Conservation (phyloP, 176 grass and related monocot species). For the Hyparrhenia diplandra region DNA sequence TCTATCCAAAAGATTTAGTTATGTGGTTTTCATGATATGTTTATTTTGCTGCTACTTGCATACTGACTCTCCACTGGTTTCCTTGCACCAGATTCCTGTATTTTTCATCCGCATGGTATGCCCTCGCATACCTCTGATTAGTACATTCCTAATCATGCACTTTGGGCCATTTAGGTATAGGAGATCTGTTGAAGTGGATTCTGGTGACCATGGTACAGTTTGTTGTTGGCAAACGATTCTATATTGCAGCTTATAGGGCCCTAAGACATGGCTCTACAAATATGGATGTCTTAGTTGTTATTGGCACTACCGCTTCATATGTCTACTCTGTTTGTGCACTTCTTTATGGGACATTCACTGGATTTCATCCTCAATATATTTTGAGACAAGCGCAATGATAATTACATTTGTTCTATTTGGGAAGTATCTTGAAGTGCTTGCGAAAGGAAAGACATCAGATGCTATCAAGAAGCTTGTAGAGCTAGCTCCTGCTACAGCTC, state of each 20-base stretch:
- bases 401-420: slow-evolving; percentile 86
- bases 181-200: slow-evolving; percentile 76
- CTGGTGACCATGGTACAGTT: slow-evolving; percentile 83
- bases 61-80: slow-evolving; percentile 38
- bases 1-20: slow-evolving; percentile 25
- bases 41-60: background rate
- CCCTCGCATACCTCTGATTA: slow-evolving; percentile 58
- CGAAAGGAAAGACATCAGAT: slow-evolving; percentile 83
- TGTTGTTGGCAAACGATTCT: slow-evolving; percentile 81
- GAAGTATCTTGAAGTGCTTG: slow-evolving; percentile 76
- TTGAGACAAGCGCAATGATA: slow-evolving; percentile 90
- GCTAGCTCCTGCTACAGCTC: slow-evolving; percentile 67
- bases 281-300: slow-evolving; percentile 85
- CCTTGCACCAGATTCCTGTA: slow-evolving; percentile 70
- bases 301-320: slow-evolving; percentile 77
- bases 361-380: slow-evolving; percentile 61
- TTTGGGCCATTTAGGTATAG: slow-evolving; percentile 64
- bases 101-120: slow-evolving; percentile 90
- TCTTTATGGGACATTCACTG: slow-evolving; percentile 58
- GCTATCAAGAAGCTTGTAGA: slow-evolving; percentile 88
- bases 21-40: background rate
- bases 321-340: slow-evolving; percentile 74
- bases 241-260: slow-evolving; percentile 69
- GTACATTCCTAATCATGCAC: slow-evolving; percentile 67
- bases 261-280: slow-evolving; percentile 74